Base-by-base conservation (phyloP, 352 stramenopile genomes). In the Aphanomyces euteiches region DNA sequence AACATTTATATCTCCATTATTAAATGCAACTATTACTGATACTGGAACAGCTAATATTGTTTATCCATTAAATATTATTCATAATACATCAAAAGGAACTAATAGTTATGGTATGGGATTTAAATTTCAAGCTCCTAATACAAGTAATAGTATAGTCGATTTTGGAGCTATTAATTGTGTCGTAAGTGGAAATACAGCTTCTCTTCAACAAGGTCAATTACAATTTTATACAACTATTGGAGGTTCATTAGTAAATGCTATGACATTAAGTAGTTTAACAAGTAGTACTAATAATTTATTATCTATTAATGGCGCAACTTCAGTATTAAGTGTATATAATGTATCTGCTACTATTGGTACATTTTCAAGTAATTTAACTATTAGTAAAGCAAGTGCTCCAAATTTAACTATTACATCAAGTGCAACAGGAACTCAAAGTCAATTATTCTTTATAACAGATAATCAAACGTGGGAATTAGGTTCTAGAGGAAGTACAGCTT, bases 31-130 rank as follows among this genome's bases (percentile, higher is more conserved):
- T 58, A 58, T 58, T 19, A 36, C 50, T 58, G 50, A 58, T 36
- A 58, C 50, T 58, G 50, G 50, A 36, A 58, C 50, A 37, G 50
- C 50, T 58, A 58, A 58, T 58, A 58, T 58, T 58, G 50, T 58
- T 58, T 58, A 58, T 58, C 50, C 50, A 58, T 58, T 58, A 36
- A 58, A 58, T 58, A 36, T 58, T 36, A 8, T 37, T 37, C 50
- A 58, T 58, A 17, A 2, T 58, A 58, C 50, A 19, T 37, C 17
- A 37, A 58, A 58, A 37, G 50, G 50, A 12, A 58, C 50, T 12
- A 58, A 58, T 58, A 58, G 50, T 58, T 58, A 58, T 36, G 50
- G 50, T 36, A 58, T 58, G 50, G 50, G 50, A 58, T 19, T 58
- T 19, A 58, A 58, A 58, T 58, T 58, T 3, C 50, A 58, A 58